Evolutionary conservation across 495 filamentous ascomycete genomes (phyloP).

Genomic region (Aspergillus olivimuriae): DNA sequence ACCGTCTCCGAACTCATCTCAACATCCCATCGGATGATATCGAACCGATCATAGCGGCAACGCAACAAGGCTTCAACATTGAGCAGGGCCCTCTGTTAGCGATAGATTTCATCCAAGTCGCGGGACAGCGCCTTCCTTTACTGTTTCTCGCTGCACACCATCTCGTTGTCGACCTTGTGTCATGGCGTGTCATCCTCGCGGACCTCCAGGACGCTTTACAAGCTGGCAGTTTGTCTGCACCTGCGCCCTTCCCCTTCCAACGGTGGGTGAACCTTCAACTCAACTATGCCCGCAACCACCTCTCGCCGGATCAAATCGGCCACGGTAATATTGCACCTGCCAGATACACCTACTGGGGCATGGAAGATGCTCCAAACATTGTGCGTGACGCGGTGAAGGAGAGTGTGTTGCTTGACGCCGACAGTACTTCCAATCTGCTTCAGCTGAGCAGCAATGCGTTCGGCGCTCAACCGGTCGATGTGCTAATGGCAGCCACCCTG

Average conservation of each 20-base stretch:
- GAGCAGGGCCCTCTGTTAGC: constrained; percentile 8
- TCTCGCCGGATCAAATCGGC: neutral
- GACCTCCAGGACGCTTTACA: neutral
- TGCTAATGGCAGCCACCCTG: constrained; percentile 36
- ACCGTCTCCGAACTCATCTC: neutral
- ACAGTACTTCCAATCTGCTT: too few species aligned
- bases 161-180: constrained; percentile 6
- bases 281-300: neutral
- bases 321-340: neutral
- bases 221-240: neutral
- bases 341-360: constrained; percentile 8
- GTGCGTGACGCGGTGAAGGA: constrained; percentile 21
- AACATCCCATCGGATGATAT: too few species aligned
- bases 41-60: too few species aligned
- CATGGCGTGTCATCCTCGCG: constrained; percentile 6
- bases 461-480: too few species aligned
- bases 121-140: neutral
- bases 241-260: constrained; percentile 1
- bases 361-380: constrained; percentile 4
- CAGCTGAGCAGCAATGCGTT: too few species aligned
- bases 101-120: neutral
- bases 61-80: constrained; percentile 2
- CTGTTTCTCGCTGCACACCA: constrained; percentile 6
- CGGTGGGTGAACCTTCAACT: constrained; percentile 1
- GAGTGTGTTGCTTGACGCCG: too few species aligned